These are phyloP conservation scores for Pyrenophora teres DNA, from an alignment of 2,329 filamentous ascomycete species.

Conservation along the genomic window DNA sequence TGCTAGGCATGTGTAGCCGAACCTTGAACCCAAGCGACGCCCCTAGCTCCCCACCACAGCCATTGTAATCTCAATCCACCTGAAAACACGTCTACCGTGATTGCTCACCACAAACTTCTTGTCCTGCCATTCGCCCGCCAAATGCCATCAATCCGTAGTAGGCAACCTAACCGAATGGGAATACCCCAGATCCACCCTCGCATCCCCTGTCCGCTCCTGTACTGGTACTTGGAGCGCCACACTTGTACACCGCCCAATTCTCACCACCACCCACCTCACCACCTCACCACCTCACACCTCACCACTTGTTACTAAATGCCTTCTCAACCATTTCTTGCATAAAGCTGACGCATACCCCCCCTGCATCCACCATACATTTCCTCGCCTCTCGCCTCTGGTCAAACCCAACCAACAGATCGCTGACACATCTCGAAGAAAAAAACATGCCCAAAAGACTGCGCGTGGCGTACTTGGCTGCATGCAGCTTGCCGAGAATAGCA, in stretches of 20 bases:
- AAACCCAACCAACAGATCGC: conserved; percentile 3
- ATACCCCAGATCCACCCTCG: conserved; percentile 22
- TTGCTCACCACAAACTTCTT: conserved; percentile 5
- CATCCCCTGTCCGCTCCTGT: conserved; percentile 7
- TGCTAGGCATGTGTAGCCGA: background rate
- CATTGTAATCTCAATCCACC: conserved; percentile 13
- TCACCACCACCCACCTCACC: conserved; percentile 1
- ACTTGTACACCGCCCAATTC: conserved; percentile 7
- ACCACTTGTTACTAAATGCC: too few relatives aligned
- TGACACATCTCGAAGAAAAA: conserved; percentile 3
- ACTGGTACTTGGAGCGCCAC: background rate
- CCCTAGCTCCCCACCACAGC: background rate
- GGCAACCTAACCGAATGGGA: conserved; percentile 13
- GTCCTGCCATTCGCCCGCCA: background rate
- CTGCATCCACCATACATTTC: background rate
- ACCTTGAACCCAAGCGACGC: background rate
- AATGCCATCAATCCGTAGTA: conserved; percentile 1
- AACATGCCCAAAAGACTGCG: conserved; percentile 1
- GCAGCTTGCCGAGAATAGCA: conserved; percentile 23
- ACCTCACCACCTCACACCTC: background rate
- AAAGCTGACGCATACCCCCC: conserved; percentile 4
- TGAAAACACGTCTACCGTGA: background rate
- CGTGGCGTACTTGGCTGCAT: conserved; percentile 3
- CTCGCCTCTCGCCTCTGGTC: background rate
- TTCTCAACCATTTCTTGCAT: conserved; percentile 1